phyloP scores from a whole-genome alignment of 495 filamentous ascomycete genomes.

The Aspergillus affinis region DNA sequence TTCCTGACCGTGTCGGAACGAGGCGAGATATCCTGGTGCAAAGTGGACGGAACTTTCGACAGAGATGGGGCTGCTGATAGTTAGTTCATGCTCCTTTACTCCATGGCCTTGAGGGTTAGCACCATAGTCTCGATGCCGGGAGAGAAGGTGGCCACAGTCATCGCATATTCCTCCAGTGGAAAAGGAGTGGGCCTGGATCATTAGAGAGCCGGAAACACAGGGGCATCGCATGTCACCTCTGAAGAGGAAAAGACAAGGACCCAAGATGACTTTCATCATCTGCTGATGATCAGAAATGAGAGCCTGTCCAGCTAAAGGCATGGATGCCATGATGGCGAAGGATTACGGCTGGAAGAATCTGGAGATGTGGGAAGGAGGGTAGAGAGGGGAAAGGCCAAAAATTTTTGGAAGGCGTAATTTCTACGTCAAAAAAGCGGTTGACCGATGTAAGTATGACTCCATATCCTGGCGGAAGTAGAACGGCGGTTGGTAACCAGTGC shows the following conservation, averaged over 20 bases:
- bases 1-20: constrained; percentile 13
- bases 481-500: too few relatives aligned
- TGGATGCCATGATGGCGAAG: neutral
- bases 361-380: too few relatives aligned
- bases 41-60: neutral
- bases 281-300: neutral
- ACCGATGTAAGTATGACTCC: neutral
- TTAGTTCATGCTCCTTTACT: neutral
- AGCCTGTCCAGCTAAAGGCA: neutral
- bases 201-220: neutral
- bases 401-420: neutral
- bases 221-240: neutral
- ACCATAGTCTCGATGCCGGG: neutral
- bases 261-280: neutral
- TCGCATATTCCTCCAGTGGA: neutral
- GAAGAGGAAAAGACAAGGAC: neutral
- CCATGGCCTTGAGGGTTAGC: neutral
- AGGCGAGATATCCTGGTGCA: neutral
- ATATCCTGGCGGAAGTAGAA: neutral
- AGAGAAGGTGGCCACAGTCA: neutral
- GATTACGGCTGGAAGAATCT: too few relatives aligned
- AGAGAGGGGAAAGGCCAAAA: neutral
- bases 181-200: neutral
- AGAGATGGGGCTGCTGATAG: neutral
- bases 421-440: neutral